These are phyloP conservation scores for Saccharum officinarum DNA, from an alignment of 176 grass and related monocot species.

Conservation along the genomic window DNA sequence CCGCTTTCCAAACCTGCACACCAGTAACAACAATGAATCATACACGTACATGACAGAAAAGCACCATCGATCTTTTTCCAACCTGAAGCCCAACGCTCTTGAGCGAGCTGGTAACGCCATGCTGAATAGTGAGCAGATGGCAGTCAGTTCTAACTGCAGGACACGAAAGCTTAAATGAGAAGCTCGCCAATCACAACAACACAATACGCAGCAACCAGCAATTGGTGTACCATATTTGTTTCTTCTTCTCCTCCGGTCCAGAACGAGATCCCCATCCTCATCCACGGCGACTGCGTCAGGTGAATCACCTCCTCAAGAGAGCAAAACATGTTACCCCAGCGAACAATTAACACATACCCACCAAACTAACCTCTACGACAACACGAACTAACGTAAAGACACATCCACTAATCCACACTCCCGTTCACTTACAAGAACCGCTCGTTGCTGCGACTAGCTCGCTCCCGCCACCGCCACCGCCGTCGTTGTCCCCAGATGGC, in stretches of 20 bases:
- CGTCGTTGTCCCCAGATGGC: background rate
- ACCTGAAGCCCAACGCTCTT: constrained; percentile 78
- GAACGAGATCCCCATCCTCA: constrained; percentile 76
- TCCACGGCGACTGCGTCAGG: constrained; percentile 46
- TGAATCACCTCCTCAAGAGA: constrained; percentile 9
- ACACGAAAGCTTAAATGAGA: background rate
- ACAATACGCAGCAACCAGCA: background rate
- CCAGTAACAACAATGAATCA: background rate
- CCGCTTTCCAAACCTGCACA: constrained; percentile 80
- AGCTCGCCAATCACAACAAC: background rate
- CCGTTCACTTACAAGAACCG: background rate
- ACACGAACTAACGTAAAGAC: constrained; percentile 2
- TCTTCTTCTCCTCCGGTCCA: constrained; percentile 47
- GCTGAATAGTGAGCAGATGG: constrained; percentile 61
- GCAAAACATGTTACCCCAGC: background rate
- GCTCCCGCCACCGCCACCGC: background rate
- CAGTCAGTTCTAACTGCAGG: constrained; percentile 45
- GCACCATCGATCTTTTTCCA: background rate
- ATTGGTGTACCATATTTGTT: constrained; percentile 13
- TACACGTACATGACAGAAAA: background rate
- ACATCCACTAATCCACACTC: background rate
- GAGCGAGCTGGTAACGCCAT: constrained; percentile 76
- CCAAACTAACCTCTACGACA: background rate
- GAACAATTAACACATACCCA: background rate
- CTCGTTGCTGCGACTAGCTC: background rate